phyloP scores from a whole-genome alignment of 2,329 filamentous ascomycete genomes.

The Lecanicillium sp. region DNA sequence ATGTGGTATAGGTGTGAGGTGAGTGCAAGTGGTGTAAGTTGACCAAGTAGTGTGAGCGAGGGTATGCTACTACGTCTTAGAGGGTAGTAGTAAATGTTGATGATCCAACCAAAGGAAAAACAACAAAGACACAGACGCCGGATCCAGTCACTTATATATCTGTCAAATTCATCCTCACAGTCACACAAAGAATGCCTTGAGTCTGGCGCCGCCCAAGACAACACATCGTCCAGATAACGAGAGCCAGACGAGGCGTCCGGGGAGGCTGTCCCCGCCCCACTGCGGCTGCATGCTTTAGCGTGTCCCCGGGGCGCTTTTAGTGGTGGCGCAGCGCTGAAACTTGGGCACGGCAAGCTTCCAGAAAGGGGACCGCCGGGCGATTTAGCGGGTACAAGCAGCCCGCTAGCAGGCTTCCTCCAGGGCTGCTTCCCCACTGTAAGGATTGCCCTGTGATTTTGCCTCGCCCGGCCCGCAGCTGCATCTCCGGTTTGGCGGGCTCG shows the following conservation, averaged over 20 bases:
- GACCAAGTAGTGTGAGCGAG: no score
- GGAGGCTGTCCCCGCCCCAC: background rate
- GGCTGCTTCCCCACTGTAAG: no score
- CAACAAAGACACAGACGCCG: background rate
- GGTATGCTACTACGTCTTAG: background rate
- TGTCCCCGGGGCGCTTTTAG: background rate
- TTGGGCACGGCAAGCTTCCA: no score
- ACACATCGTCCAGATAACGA: no score
- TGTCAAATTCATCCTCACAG: background rate
- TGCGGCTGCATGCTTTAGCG: background rate
- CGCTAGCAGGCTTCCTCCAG: no score
- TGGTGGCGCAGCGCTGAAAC: background rate
- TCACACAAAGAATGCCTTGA: background rate
- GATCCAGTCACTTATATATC: background rate
- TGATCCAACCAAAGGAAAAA: background rate
- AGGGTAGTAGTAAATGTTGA: background rate
- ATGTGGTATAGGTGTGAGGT: background rate
- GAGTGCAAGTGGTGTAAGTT: background rate
- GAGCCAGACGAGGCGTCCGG: background rate
- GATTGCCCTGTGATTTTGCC: no score
- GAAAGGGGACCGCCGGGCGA: no score
- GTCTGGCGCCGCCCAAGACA: no score
- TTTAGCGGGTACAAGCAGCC: no score
- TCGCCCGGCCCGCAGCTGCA: slow-evolving; percentile 14
- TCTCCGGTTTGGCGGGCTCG: background rate